phyloP scores from a whole-genome alignment of 108 stramenopile genomes.

The Phaeodactylum tricornutum region DNA sequence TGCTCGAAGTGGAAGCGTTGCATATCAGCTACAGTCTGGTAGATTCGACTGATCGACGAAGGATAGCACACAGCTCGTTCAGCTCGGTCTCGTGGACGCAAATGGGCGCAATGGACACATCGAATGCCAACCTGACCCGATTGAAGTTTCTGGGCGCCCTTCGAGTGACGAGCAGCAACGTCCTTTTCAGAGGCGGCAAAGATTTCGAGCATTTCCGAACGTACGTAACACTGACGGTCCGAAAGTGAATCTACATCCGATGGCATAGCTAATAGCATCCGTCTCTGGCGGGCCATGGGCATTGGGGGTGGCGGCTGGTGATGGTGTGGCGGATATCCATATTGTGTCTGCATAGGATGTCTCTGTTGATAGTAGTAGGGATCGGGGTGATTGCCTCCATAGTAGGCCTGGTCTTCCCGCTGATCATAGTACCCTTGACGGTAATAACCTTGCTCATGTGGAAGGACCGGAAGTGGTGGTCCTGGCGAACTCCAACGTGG shows the following conservation, averaged over 20 bases:
- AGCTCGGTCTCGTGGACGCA: conserved; percentile 70
- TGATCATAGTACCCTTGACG: conserved; percentile 8
- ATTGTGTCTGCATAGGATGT: conserved; percentile 6
- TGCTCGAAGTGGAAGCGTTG: conserved; percentile 85
- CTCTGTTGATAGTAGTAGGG: conserved; percentile 15
- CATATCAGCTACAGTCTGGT: conserved; percentile 81
- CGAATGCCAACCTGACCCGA: conserved; percentile 77
- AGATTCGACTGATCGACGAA: conserved; percentile 52
- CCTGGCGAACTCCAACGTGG: conserved; percentile 23
- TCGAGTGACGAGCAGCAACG: conserved; percentile 72
- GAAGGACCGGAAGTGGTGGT: conserved; percentile 32
- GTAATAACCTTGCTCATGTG: conserved; percentile 18
- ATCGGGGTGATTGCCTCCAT: conserved; percentile 10
- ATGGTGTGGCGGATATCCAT: conserved; percentile 11
- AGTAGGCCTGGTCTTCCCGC: conserved; percentile 1
- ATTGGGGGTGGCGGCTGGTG: conserved; percentile 14
- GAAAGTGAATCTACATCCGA: conserved; percentile 62
- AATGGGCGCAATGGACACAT: conserved; percentile 71
- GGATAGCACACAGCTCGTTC: conserved; percentile 82
- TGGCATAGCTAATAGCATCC: conserved; percentile 56
- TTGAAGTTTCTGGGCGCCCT: conserved; percentile 72
- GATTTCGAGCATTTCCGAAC: conserved; percentile 74
- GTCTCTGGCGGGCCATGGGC: conserved; percentile 17
- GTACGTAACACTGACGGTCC: conserved; percentile 82
- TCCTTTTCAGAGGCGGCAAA: conserved; percentile 69